Evolutionary conservation across 176 grass and related monocot species (phyloP), one percentile per base, ranked within the genome.

Genomic region (Musa itinerans): DNA sequence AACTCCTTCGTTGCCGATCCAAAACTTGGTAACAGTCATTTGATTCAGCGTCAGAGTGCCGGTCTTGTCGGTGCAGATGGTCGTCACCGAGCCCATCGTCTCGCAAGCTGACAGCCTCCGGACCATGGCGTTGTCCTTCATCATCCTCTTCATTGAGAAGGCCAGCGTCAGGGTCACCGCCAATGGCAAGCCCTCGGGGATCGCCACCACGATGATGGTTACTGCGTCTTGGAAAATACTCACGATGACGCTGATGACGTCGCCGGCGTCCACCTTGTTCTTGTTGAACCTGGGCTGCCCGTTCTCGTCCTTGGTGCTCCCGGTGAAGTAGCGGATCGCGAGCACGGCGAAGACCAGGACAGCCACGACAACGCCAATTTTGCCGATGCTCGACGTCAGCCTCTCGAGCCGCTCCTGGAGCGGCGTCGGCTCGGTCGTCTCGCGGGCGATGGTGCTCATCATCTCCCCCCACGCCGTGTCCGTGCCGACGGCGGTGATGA

Each of bases 101-200:
- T 96, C 93, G 78, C 89, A 92, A 8, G 89, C 89, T 2, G 93
- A 90, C 16, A 96, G 89, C 29, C 72, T 68, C 14, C 92, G 87
- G 19, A 96, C 92, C 73, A 92, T 78, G 6, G 92, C 92, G 57
- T 92, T 78, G 52, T 96, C 92, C 81, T 76, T 88, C 43, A 96
- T 90, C 92, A 96, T 96, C 74, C 92, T 52, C 69, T 92, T 92
- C 92, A 96, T 96, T 23, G 92, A 96, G 80, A 92, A 96, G 0
- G 92, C 92, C 1, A 96, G 83, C 13, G 89, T 96, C 0, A 96
- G 87, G 3, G 89, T 96, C 1, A 96, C 92, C 0, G 92, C 92
- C 26, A 96, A 77, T 20, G 92, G 92, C 26, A 96, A 80, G 0
- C 92, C 92, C 56, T 96, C 92, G 0, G 92, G 92, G 6, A 96